Base-by-base conservation (phyloP, 2,329 filamentous ascomycete species). In the Alternaria arborescens region DNA sequence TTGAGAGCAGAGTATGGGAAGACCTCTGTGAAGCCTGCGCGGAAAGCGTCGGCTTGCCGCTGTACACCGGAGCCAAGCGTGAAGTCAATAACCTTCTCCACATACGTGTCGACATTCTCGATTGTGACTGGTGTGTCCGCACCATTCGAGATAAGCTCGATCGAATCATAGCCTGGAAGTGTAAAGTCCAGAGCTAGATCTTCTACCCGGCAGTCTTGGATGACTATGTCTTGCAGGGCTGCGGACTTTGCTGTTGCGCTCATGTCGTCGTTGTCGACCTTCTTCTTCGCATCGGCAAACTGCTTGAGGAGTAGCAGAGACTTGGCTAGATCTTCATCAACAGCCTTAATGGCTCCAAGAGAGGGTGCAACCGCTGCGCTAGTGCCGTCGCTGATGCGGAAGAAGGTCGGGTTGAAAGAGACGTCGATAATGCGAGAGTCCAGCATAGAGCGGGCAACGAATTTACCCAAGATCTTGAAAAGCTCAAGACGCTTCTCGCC, bases 401-500 rank as follows among this genome's bases (percentile, higher is more conserved):
- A 99, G 82, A 99, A 97, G 6, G 93, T 97, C 2, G 95, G 92
- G 75, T 97, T 99, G 81, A 99, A 95, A 57, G 94, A 95, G 67
- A 99, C 89, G 72, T 99, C 95, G 69, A 99, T 97, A 76, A 99
- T 98, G 55, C 95, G 88, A 1, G 94, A 97, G 77, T 99, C 95
- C 54, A 99, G 90, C 95, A 99, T 98, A 0, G 95, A 97, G 52
- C 95, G 89, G 30, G 96, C 95, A 48, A 98, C 94, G 77, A 99
- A 99, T 75, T 97, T 98, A 70, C 95, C 95, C 22, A 99, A 89
- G 74, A 94, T 91, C 78, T 91, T 96, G 83, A 97, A 99, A 18
- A 97, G 82, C 70, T 95, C 90, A 34, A 97, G 82, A 41, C 97
- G 89, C 69, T 92, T 92, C 80, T 94, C 91, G n/a, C 93, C 93